A percentile compares a stretch with the other conserved stretches of the same genome.
Evolutionary conservation across 2,329 filamentous ascomycete species (phyloP).

Genomic region (Drechslerella dactyloides): DNA sequence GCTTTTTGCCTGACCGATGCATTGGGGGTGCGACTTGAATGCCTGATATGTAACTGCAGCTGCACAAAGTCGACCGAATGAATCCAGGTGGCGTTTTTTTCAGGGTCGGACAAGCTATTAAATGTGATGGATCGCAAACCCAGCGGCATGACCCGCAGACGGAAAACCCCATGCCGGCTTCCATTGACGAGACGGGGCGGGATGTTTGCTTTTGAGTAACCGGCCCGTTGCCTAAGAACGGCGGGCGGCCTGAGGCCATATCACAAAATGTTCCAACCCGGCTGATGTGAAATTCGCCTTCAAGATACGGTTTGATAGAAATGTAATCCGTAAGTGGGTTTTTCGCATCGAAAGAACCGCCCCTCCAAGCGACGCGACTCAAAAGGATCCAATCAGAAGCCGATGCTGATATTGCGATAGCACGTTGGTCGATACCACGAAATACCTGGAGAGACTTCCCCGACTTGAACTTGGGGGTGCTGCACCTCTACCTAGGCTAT

Average conservation of each 20-base stretch:
- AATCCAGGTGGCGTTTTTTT: not conserved
- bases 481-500: constrained; percentile 23
- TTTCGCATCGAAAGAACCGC: not conserved
- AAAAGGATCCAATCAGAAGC: not conserved
- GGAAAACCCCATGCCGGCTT: not conserved
- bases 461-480: constrained; percentile 2
- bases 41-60: too few species aligned
- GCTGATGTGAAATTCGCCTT: not conserved
- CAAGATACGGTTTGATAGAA: constrained; percentile 1
- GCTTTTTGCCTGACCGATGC: too few species aligned
- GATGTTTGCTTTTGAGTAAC: constrained; percentile 24
- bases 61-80: too few species aligned
- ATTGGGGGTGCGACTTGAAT: too few species aligned
- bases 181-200: not conserved
- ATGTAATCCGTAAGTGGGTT: too few species aligned
- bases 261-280: not conserved
- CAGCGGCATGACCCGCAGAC: not conserved
- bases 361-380: not conserved
- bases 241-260: not conserved
- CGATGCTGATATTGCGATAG: not conserved
- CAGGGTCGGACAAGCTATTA: not conserved
- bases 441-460: constrained; percentile 27
- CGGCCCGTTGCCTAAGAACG: not conserved
- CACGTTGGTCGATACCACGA: constrained; percentile 14
- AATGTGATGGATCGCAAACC: not conserved